phyloP scores from a whole-genome alignment of 164 flowering plant genomes.

The Kalanchoe fedtschenkoi region DNA sequence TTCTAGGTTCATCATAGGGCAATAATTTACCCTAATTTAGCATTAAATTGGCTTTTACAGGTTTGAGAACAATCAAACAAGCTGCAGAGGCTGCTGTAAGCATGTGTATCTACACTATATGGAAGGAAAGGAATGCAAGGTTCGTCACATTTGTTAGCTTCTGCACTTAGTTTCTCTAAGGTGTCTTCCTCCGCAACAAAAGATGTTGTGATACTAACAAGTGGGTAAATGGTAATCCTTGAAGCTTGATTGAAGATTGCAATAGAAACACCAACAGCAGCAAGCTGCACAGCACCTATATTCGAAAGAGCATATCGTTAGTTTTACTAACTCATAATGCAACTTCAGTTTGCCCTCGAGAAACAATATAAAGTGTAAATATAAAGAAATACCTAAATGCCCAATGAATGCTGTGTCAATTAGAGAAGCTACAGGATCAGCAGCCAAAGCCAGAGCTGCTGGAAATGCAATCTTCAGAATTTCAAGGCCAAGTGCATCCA shows the following conservation, averaged over 20 bases:
- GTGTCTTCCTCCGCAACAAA: slow-evolving; percentile 45
- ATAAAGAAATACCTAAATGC: slow-evolving; percentile 42
- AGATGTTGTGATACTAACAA: no score
- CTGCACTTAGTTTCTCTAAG: slow-evolving; percentile 1
- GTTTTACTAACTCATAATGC: no score
- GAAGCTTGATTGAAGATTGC: slow-evolving; percentile 43
- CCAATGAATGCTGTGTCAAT: slow-evolving; percentile 69
- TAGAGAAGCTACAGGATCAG: slow-evolving; percentile 64
- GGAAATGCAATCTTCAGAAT: slow-evolving; percentile 49
- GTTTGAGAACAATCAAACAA: no score
- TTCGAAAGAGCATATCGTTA: not conserved
- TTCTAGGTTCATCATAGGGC: no score
- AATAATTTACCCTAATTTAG: no score
- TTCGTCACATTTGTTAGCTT: slow-evolving; percentile 2
- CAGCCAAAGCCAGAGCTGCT: slow-evolving; percentile 62
- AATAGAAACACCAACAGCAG: slow-evolving; percentile 38
- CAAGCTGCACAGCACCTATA: slow-evolving; percentile 35
- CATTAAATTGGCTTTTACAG: no score
- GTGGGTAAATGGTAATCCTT: slow-evolving; percentile 30
- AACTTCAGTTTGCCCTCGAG: no score
- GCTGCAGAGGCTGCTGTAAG: no score
- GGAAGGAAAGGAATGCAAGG: no score
- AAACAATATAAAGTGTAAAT: no score
- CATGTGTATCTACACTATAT: no score
- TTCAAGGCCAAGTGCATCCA: slow-evolving; percentile 44